A percentile compares a stretch with the other conserved stretches of the same genome.
Conservation (phyloP, 352 stramenopile genomes). For the Plasmopara muralis region DNA sequence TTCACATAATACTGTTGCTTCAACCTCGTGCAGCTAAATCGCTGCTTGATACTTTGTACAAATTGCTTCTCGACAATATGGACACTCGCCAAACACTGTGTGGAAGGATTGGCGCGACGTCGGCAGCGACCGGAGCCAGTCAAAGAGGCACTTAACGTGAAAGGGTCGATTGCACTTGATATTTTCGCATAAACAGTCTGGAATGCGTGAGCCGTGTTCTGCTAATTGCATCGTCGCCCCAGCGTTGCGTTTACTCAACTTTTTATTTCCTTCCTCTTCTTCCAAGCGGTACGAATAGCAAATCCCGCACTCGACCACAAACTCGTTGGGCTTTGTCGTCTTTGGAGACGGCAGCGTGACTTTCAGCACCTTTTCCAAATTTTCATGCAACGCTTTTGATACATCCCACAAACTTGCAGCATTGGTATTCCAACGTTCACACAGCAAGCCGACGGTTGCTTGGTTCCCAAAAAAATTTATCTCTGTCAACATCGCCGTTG, state of each 20-base stretch:
- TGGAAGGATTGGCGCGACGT: constrained; percentile 86
- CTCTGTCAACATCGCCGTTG: constrained; percentile 41
- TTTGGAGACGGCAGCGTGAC: constrained; percentile 57
- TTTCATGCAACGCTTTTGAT: constrained; percentile 39
- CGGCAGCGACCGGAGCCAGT: constrained; percentile 85
- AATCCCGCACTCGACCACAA: constrained; percentile 83
- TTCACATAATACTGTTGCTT: background rate
- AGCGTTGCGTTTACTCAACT: constrained; percentile 3
- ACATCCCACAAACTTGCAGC: constrained; percentile 57
- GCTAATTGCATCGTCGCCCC: background rate
- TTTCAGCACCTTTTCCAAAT: constrained; percentile 56
- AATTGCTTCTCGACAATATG: constrained; percentile 86
- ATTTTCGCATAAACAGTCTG: constrained; percentile 84
- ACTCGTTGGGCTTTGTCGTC: constrained; percentile 47
- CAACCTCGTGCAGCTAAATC: constrained; percentile 3
- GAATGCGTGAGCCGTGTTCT: constrained; percentile 32
- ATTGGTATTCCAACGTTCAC: constrained; percentile 52
- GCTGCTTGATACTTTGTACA: constrained; percentile 59
- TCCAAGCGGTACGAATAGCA: constrained; percentile 83
- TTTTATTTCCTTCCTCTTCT: constrained; percentile 15
- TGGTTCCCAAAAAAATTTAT: constrained; percentile 77
- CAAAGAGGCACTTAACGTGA: constrained; percentile 82
- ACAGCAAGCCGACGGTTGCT: constrained; percentile 35
- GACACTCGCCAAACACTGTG: constrained; percentile 86
- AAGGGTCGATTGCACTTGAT: constrained; percentile 77